Conservation (phyloP, 495 filamentous ascomycete species). For the Lasiosphaeria hispida region DNA sequence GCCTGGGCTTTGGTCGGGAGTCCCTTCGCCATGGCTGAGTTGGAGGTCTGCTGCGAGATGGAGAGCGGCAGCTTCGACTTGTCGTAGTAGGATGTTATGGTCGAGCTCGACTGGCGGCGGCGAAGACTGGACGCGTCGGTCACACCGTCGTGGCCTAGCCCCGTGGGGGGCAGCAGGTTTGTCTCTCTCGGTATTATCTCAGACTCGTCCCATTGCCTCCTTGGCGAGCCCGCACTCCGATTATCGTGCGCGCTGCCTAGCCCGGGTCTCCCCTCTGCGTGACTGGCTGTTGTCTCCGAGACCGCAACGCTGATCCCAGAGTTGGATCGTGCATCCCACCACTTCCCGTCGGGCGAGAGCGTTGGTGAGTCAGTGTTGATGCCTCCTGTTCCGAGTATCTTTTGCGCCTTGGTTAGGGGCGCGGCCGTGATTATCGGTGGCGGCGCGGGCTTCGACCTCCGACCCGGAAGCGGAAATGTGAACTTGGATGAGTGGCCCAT, state of each 20-base stretch:
- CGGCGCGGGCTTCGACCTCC: conserved; percentile 36
- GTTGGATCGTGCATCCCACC: conserved; percentile 46
- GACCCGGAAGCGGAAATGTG: conserved; percentile 51
- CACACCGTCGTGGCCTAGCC: conserved; percentile 24
- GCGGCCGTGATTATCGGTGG: conserved; percentile 15
- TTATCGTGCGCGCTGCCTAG: conserved; percentile 15
- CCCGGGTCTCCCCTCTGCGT: conserved; percentile 20
- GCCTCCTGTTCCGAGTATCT: conserved; percentile 41
- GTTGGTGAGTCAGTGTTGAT: conserved; percentile 29
- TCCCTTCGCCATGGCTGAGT: conserved; percentile 53
- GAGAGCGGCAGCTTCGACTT: conserved; percentile 48
- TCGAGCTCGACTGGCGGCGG: conserved; percentile 49
- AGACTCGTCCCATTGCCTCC: conserved; percentile 38
- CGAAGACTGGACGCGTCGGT: conserved; percentile 41
- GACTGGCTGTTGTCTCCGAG: conserved; percentile 43
- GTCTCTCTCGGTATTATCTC: conserved; percentile 38
- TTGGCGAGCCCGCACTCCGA: conserved; percentile 13
- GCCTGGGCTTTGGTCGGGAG: conserved; percentile 43
- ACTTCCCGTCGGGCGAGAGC: conserved; percentile 21
- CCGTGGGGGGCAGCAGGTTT: conserved; percentile 4
- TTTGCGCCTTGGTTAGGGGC: conserved; percentile 45
- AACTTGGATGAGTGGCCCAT: conserved; percentile 55
- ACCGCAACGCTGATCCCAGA: conserved; percentile 51
- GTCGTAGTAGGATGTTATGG: conserved; percentile 52
- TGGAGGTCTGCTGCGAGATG: conserved; percentile 55